phyloP scores from a whole-genome alignment of 179 eudicot species.

The Spinacia oleracea region DNA sequence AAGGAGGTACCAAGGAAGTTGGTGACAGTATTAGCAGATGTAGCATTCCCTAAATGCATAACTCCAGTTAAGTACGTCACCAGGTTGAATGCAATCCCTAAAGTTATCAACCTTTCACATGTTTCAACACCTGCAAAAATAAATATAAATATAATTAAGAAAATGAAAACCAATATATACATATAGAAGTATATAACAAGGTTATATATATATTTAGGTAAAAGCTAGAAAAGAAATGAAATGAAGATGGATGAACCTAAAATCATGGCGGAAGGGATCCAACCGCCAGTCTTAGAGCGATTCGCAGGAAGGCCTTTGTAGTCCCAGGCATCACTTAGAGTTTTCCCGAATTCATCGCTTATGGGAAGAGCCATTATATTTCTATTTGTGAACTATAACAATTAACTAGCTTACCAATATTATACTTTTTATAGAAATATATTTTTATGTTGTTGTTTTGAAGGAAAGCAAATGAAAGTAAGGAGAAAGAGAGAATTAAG shows the following conservation, averaged over 20 bases:
- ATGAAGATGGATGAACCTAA: slow-evolving; percentile 62
- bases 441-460: no score
- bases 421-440: neutral
- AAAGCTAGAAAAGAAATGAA: neutral
- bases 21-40: slow-evolving; percentile 77
- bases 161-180: no score
- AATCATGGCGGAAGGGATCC: slow-evolving; percentile 82
- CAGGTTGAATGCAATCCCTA: slow-evolving; percentile 83
- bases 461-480: neutral
- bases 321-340: slow-evolving; percentile 83
- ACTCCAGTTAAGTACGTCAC: slow-evolving; percentile 82
- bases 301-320: slow-evolving; percentile 72
- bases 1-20: slow-evolving; percentile 92
- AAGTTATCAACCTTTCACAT: slow-evolving; percentile 75
- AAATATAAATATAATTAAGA: no score
- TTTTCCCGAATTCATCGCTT: slow-evolving; percentile 37
- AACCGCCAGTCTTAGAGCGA: slow-evolving; percentile 72
- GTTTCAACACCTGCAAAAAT: slow-evolving; percentile 89
- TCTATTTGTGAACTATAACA: no score
- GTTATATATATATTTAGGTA: no score
- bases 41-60: slow-evolving; percentile 84
- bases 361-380: slow-evolving; percentile 43
- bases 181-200: no score
- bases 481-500: neutral
- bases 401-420: neutral